Base-by-base conservation (phyloP, 768 basidiomycete genomes). In the Amanita pallidorosea region DNA sequence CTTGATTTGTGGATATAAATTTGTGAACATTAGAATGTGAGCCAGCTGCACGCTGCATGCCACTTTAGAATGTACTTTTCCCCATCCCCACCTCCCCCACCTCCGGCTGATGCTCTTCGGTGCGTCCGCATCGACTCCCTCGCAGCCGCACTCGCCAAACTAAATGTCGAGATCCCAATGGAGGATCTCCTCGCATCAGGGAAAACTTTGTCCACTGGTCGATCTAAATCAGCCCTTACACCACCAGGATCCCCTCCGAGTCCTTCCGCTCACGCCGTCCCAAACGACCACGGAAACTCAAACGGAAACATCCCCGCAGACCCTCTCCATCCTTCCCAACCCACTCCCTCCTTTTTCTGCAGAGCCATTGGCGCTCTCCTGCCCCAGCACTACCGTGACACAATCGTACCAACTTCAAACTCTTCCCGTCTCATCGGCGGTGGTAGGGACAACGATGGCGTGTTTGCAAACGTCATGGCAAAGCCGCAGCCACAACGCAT, bases 381-480 rank as follows among this genome's bases (percentile, higher is more conserved):
- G 7, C 86, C 88, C 2, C 77, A 77, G 11, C 79, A 82, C 54
- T 88, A 88, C n/a, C n/a, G n/a, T n/a, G n/a, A n/a, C 58, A 64
- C 73, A 31, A 71, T 66, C 2, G 65, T 79, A 31, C 74, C 80
- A 1, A 72, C 73, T 17, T 62, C 67, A 7, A 67, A 67, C 0
- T 63, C 64, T 43, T 57, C 69, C 5, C 57, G 63, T 53, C 60
- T 60, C 15, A 62, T 69, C n/a, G 88, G 88, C 29, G 82, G 83
- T 5, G 88, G 87, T 0, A 72, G 69, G 15, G 80, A 90, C 27
- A 92, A 94, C 59, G 93, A 96, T 58, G 96, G 96, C 2, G 94
- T 98, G 7, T 99, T 97, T 61, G 83, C 87, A 27, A 99, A 98
- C 61, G 81, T 99, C 34, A 83, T 80, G 57, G 95, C 95, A 1